A percentile compares a stretch with the other conserved stretches of the same genome.
These are phyloP conservation scores for Bipolaris zeicola DNA, from an alignment of 2,329 filamentous ascomycete genomes.

Conservation along the genomic window DNA sequence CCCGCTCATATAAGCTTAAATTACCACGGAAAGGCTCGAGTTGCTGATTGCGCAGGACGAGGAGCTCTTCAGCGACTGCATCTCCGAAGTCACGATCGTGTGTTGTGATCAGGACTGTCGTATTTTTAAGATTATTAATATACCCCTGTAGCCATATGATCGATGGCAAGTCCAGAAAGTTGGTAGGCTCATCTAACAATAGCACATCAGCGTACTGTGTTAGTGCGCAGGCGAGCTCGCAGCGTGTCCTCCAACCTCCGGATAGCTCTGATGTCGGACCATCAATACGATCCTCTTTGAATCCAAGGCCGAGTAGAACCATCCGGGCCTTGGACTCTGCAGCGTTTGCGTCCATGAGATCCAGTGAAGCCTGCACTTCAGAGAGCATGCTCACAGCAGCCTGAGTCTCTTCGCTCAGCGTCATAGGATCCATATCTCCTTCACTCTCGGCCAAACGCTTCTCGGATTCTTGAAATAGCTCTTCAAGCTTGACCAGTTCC, in stretches of 20 bases:
- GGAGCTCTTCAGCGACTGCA: slow-evolving; percentile 73
- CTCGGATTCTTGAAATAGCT: slow-evolving; percentile 64
- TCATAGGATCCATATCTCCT: slow-evolving; percentile 61
- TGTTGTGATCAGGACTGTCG: slow-evolving; percentile 77
- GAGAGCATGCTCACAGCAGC: slow-evolving; percentile 72
- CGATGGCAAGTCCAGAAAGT: slow-evolving; percentile 80
- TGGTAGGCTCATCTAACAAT: slow-evolving; percentile 85
- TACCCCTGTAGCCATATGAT: slow-evolving; percentile 85
- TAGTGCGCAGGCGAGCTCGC: slow-evolving; percentile 59
- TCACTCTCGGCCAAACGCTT: slow-evolving; percentile 58
- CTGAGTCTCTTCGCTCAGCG: slow-evolving; percentile 68
- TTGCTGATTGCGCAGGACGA: slow-evolving; percentile 74
- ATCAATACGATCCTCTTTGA: slow-evolving; percentile 65
- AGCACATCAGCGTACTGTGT: slow-evolving; percentile 77
- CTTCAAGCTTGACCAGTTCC: slow-evolving; percentile 71
- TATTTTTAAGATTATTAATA: slow-evolving; percentile 62
- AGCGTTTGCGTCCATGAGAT: slow-evolving; percentile 64
- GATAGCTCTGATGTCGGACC: slow-evolving; percentile 70
- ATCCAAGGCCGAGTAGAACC: slow-evolving; percentile 70
- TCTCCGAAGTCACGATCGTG: slow-evolving; percentile 84
- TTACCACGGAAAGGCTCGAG: slow-evolving; percentile 78
- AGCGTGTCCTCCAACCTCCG: slow-evolving; percentile 62
- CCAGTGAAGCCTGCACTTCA: slow-evolving; percentile 70
- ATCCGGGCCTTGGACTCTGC: slow-evolving; percentile 69
- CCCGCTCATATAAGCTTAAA: slow-evolving; percentile 71